A percentile compares a stretch with the other conserved stretches of the same genome.
phyloP scores from a whole-genome alignment of 2,329 filamentous ascomycete species.

The Sporothrix humicola region DNA sequence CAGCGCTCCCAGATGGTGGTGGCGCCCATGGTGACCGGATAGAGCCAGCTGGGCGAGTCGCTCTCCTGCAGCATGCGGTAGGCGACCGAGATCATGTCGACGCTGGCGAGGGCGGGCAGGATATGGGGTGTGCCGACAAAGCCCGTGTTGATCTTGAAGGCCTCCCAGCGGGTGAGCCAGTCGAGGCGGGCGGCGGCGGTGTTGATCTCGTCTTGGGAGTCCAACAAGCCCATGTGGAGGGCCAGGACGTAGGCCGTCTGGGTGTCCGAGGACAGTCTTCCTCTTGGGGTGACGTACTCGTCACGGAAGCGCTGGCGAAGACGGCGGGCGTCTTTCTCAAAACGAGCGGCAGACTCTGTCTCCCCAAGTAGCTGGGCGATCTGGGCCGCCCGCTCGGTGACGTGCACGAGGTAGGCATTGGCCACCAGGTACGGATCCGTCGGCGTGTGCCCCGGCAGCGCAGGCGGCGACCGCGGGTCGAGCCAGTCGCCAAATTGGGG shows the following conservation, averaged over 20 bases:
- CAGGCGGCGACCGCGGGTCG: constrained; percentile 53
- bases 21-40: constrained; percentile 48
- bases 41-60: constrained; percentile 46
- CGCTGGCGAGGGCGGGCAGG: constrained; percentile 32
- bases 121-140: constrained; percentile 41
- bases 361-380: background rate
- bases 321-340: background rate
- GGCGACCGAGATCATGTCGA: constrained; percentile 37
- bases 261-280: background rate
- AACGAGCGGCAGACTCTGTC: background rate
- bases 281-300: constrained; percentile 1
- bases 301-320: background rate
- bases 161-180: constrained; percentile 34
- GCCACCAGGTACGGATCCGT: constrained; percentile 47
- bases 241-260: constrained; percentile 6
- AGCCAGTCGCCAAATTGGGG: constrained; percentile 23
- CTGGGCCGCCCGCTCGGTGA: background rate
- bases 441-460: constrained; percentile 47
- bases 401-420: constrained; percentile 38
- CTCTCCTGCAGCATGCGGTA: constrained; percentile 47
- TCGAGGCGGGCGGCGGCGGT: constrained; percentile 33
- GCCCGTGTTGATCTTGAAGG: constrained; percentile 38
- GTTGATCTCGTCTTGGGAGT: background rate
- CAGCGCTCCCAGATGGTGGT: constrained; percentile 53
- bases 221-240: background rate